phyloP scores from a whole-genome alignment of 768 basidiomycete species.

The Floccularia luteovirens region DNA sequence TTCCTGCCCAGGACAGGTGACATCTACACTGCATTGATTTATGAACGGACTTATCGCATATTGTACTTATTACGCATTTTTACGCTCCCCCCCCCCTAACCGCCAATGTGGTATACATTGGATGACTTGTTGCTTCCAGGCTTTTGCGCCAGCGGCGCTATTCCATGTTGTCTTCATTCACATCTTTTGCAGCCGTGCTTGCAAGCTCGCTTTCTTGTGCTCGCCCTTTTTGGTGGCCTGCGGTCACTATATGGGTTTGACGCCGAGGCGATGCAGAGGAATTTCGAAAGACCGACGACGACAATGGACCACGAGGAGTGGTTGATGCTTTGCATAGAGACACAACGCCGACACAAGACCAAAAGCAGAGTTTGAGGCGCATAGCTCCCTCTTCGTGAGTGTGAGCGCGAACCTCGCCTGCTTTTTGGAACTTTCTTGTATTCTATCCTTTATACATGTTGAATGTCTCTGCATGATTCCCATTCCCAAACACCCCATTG shows the following conservation, averaged over 20 bases:
- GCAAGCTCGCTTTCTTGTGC: slow-evolving; percentile 25
- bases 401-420: slow-evolving; percentile 48
- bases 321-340: slow-evolving; percentile 43
- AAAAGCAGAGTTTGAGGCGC: slow-evolving; percentile 46
- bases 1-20: slow-evolving; percentile 53
- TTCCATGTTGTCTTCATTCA: slow-evolving; percentile 20
- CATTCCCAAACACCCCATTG: slow-evolving; percentile 43
- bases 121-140: slow-evolving; percentile 23
- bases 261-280: slow-evolving; percentile 19
- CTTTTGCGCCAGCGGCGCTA: slow-evolving; percentile 28
- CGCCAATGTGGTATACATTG: slow-evolving; percentile 15
- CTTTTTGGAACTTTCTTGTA: slow-evolving; percentile 51
- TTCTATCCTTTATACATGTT: slow-evolving; percentile 34
- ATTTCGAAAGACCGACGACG: slow-evolving; percentile 25
- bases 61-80: slow-evolving; percentile 37
- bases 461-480: slow-evolving; percentile 35
- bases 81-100: slow-evolving; percentile 27
- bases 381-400: slow-evolving; percentile 38
- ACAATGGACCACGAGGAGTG: slow-evolving; percentile 44
- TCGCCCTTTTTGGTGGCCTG: slow-evolving; percentile 27
- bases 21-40: slow-evolving; percentile 38
- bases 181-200: slow-evolving; percentile 53
- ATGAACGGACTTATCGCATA: slow-evolving; percentile 40
- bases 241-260: slow-evolving; percentile 23
- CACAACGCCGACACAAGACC: slow-evolving; percentile 72